Evolutionary conservation across 108 stramenopile species (phyloP).

Genomic region (Nannochloropsis gaditana): DNA sequence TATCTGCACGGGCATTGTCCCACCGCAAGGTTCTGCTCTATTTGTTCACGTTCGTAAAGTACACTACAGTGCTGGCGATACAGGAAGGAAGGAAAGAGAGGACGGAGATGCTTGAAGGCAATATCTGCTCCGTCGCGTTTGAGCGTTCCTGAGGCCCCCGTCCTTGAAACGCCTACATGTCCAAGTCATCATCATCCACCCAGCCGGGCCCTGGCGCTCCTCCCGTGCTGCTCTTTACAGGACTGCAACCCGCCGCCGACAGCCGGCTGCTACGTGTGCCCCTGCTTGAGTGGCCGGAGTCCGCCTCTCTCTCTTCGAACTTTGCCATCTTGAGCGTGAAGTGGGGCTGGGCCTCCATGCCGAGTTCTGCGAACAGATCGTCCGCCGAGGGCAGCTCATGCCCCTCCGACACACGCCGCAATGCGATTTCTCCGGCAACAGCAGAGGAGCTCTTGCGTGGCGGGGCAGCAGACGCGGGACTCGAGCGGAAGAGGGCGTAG

Average conservation of each 20-base stretch:
- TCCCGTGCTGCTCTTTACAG: background rate
- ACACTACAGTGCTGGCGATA: too few species aligned
- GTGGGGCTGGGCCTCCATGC: background rate
- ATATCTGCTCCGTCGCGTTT: too few species aligned
- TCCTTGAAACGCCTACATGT: background rate
- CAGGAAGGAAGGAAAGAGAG: too few species aligned
- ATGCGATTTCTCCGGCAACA: background rate
- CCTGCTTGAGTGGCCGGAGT: background rate
- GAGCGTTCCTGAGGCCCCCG: too few species aligned
- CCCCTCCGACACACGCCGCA: background rate
- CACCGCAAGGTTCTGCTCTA: too few species aligned
- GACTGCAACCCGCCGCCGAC: background rate
- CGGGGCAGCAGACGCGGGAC: too few species aligned
- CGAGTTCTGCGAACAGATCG: background rate
- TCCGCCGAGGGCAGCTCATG: background rate
- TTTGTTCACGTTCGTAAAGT: too few species aligned
- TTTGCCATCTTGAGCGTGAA: background rate
- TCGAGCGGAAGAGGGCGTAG: too few species aligned
- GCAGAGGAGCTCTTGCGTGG: too few species aligned
- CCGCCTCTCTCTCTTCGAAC: background rate
- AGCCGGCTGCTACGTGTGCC: conserved; percentile 3
- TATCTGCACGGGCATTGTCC: too few species aligned
- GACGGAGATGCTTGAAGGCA: too few species aligned
- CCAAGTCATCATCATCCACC: conserved; percentile 9
- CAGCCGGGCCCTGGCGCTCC: background rate